Evolutionary conservation across 2,329 filamentous ascomycete genomes (phyloP).

Genomic region (Sarocladiaceae sp.): DNA sequence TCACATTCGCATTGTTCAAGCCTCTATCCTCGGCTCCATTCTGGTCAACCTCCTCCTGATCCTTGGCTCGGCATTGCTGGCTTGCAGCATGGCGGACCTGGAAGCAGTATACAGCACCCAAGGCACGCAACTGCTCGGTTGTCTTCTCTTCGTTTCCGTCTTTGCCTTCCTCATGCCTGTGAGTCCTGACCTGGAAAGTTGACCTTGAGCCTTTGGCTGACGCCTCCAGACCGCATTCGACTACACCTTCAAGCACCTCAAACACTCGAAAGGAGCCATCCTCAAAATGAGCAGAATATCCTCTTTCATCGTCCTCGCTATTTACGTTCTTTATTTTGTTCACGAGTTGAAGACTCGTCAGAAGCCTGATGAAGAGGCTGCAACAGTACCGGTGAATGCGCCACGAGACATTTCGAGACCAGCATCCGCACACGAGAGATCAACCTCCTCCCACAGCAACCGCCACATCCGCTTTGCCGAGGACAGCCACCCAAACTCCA

Average conservation of each 20-base stretch:
- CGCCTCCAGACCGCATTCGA: conserved; percentile 32
- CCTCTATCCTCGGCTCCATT: conserved; percentile 69
- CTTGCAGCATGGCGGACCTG: conserved; percentile 61
- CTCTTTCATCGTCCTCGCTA: conserved; percentile 65
- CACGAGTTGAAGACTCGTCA: conserved; percentile 69
- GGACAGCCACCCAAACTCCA: conserved; percentile 9
- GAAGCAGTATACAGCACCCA: conserved; percentile 45
- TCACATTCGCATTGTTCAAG: conserved; percentile 70
- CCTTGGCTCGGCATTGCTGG: conserved; percentile 66
- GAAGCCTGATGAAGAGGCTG: conserved; percentile 58
- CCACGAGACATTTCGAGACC: background rate
- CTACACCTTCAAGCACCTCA: conserved; percentile 47
- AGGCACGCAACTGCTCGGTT: conserved; percentile 28
- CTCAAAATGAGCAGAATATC: conserved; percentile 72
- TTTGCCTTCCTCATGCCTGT: conserved; percentile 33
- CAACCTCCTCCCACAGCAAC: background rate
- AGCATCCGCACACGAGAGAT: background rate
- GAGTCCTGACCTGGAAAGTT: conserved; percentile 9
- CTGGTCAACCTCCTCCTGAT: conserved; percentile 71
- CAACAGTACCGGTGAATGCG: background rate
- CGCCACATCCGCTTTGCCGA: conserved; percentile 21
- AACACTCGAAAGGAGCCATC: conserved; percentile 53
- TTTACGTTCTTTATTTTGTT: conserved; percentile 67
- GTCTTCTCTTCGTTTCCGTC: conserved; percentile 30
- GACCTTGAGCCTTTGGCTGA: conserved; percentile 1